Percentiles rank a stretch among this genome's conserved stretches.
Conservation (phyloP, 2,329 filamentous ascomycete species). For the Talaromyces sp. region DNA sequence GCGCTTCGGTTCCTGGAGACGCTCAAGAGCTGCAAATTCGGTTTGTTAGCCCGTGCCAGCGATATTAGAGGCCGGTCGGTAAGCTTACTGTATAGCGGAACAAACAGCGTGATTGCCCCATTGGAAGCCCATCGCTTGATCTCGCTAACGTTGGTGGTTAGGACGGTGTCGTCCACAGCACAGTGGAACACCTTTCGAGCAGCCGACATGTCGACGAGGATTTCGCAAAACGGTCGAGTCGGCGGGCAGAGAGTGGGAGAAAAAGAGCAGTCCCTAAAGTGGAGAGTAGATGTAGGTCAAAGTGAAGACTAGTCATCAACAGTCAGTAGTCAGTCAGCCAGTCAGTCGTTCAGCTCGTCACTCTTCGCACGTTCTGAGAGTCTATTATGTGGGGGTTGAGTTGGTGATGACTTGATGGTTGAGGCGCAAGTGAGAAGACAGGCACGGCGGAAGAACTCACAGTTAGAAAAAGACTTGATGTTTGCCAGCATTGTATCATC, state of each 20-base stretch:
- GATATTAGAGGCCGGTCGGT: background rate
- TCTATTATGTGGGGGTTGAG: slow-evolving; percentile 29
- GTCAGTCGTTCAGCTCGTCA: background rate
- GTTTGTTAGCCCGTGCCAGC: slow-evolving; percentile 7
- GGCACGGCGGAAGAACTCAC: slow-evolving; percentile 24
- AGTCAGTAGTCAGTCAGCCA: background rate
- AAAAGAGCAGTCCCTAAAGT: slow-evolving; percentile 14
- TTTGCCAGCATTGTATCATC: slow-evolving; percentile 33
- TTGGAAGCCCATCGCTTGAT: slow-evolving; percentile 52
- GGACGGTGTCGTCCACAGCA: slow-evolving; percentile 51
- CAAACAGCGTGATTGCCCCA: slow-evolving; percentile 48
- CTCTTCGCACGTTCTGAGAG: background rate
- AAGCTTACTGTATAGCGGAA: slow-evolving; percentile 50
- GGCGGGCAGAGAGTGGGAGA: background rate
- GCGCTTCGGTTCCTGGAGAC: slow-evolving; percentile 45
- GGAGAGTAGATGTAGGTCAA: slow-evolving; percentile 12
- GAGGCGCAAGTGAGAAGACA: slow-evolving; percentile 5
- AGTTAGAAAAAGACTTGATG: slow-evolving; percentile 26
- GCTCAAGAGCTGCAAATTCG: slow-evolving; percentile 40
- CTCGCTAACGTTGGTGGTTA: slow-evolving; percentile 51
- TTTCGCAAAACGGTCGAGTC: background rate
- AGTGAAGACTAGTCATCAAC: slow-evolving; percentile 10
- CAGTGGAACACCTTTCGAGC: slow-evolving; percentile 49
- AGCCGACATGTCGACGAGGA: slow-evolving; percentile 33
- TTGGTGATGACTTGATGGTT: slow-evolving; percentile 19